Conservation (phyloP, 2,329 filamentous ascomycete species). For the Zymoseptoria brevis region DNA sequence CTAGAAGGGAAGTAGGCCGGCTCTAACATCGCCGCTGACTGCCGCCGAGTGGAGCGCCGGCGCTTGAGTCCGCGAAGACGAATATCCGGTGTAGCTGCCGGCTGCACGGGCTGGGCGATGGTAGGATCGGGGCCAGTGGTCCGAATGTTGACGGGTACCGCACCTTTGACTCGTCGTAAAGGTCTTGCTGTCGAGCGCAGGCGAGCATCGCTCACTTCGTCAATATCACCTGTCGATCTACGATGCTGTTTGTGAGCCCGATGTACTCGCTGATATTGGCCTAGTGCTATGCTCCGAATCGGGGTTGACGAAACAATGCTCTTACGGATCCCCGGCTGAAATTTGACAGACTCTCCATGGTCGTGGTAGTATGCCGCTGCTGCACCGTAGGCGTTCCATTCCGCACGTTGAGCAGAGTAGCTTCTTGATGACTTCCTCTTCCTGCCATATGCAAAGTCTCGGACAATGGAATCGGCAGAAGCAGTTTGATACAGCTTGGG, state of each 20-base stretch:
- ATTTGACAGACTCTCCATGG: slow-evolving; percentile 49
- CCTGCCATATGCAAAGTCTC: slow-evolving; percentile 26
- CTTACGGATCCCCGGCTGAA: slow-evolving; percentile 51
- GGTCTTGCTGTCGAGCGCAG: not conserved
- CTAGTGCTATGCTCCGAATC: not conserved
- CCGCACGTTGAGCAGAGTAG: slow-evolving; percentile 1
- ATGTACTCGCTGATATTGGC: slow-evolving; percentile 10
- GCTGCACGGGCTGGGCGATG: not conserved
- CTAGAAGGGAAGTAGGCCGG: not conserved
- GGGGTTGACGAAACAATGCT: slow-evolving; percentile 11
- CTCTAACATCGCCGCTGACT: not conserved
- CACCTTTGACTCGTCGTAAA: slow-evolving; percentile 3
- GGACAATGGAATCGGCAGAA: slow-evolving; percentile 26
- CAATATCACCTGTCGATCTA: not conserved
- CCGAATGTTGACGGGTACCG: not conserved
- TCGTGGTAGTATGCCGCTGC: slow-evolving; percentile 55
- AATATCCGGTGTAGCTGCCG: not conserved
- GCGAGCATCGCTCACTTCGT: not conserved
- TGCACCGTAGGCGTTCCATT: slow-evolving; percentile 38
- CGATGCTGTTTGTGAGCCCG: slow-evolving; percentile 5
- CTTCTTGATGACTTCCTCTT: not conserved
- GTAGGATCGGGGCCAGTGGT: not conserved
- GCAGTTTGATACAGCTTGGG: slow-evolving; percentile 23
- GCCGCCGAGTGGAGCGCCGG: not conserved
- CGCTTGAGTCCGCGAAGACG: not conserved